Evolutionary conservation across 2,329 filamentous ascomycete genomes (phyloP).

Genomic region (Stenocarpella maydis): DNA sequence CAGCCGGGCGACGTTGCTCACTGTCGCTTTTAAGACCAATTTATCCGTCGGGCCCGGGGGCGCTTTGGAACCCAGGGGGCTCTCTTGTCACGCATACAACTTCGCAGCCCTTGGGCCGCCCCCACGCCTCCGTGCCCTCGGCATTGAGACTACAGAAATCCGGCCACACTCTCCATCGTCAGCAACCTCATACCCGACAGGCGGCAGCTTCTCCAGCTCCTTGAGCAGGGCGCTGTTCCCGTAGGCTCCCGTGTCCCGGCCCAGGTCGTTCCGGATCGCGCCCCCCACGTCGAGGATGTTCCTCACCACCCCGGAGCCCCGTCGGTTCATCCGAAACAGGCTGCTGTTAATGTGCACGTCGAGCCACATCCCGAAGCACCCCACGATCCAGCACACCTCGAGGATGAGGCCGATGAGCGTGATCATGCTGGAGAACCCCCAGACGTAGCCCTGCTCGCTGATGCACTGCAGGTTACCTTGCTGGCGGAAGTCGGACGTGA

Average conservation of each 20-base stretch:
- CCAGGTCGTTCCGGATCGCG: conserved; percentile 16
- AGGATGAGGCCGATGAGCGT: conserved; percentile 19
- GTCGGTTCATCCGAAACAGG: conserved; percentile 24
- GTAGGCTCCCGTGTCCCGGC: conserved; percentile 23
- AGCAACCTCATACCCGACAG: conserved; percentile 16
- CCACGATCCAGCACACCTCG: conserved; percentile 25
- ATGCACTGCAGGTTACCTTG: conserved; percentile 16
- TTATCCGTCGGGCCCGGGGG: too few relatives aligned
- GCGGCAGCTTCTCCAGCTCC: conserved; percentile 6
- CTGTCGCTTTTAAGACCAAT: too few relatives aligned
- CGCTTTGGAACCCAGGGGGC: background rate
- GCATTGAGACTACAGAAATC: conserved; percentile 4
- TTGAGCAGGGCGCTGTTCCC: background rate
- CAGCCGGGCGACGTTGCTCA: background rate
- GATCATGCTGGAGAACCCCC: conserved; percentile 22
- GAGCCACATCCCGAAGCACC: conserved; percentile 27
- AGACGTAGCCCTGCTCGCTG: conserved; percentile 25
- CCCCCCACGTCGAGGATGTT: conserved; percentile 25
- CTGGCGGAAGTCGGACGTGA: conserved; percentile 8
- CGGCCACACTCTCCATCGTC: background rate
- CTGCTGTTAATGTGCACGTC: conserved; percentile 27
- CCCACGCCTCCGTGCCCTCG: background rate
- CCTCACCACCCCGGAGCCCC: conserved; percentile 12
- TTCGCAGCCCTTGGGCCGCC: background rate
- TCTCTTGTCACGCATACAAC: conserved; percentile 5